Percentiles rank a stretch among this genome's conserved stretches.
These are phyloP conservation scores for Tetratostichococcus sp. DNA, from an alignment of 139 green algal species.

Conservation along the genomic window DNA sequence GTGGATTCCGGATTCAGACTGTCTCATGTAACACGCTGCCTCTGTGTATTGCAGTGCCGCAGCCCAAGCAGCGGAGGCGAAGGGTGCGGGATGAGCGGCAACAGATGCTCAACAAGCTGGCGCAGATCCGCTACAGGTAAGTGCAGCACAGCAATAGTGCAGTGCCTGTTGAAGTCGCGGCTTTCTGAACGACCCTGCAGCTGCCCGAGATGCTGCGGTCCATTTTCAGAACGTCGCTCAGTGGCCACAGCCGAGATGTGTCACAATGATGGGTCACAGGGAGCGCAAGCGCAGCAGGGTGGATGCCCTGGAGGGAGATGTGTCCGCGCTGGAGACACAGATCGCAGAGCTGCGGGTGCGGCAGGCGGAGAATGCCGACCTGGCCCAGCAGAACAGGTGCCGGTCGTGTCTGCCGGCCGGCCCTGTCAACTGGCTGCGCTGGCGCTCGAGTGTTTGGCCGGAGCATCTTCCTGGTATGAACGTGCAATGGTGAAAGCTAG, in stretches of 20 bases:
- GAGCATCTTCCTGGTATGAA: no score
- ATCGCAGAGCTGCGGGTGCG: neutral
- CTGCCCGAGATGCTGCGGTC: no score
- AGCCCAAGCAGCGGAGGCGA: neutral
- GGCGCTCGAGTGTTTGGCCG: no score
- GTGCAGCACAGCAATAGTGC: neutral
- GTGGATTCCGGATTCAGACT: no score
- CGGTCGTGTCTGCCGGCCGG: no score
- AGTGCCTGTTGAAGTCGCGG: no score
- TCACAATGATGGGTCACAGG: neutral
- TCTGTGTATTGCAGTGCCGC: neutral
- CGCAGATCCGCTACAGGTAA: constrained; percentile 1
- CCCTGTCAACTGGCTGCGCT: no score
- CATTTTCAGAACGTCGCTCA: no score
- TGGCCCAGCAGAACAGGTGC: neutral
- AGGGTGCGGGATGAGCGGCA: neutral
- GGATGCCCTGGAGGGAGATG: neutral
- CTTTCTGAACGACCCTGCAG: no score
- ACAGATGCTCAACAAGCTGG: neutral
- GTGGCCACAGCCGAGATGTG: neutral
- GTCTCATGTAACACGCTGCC: no score
- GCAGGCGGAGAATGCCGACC: neutral
- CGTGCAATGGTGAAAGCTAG: neutral
- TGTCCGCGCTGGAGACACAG: neutral
- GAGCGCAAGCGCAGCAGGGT: neutral